A percentile compares a stretch with the other conserved stretches of the same genome.
Conservation (phyloP, 257 asterid species). For the Solanum virginianum region DNA sequence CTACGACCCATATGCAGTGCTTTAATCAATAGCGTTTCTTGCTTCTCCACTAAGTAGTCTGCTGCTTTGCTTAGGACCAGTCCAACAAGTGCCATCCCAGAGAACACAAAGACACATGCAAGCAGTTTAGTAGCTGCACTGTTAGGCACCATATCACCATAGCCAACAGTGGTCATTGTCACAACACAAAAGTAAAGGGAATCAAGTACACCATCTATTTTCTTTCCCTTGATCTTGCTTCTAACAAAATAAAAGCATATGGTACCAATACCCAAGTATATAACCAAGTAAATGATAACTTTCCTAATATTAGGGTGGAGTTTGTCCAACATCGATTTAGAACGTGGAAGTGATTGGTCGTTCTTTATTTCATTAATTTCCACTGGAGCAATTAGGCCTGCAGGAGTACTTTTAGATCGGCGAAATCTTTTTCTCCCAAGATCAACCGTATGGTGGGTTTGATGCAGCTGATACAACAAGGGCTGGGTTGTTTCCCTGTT, state of each 20-base stretch:
- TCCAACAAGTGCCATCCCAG: slow-evolving; percentile 74
- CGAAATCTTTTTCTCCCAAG: slow-evolving; percentile 42
- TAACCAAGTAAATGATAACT: slow-evolving; percentile 29
- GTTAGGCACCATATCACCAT: slow-evolving; percentile 83
- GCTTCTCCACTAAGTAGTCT: slow-evolving; percentile 73
- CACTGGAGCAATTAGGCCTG: slow-evolving; percentile 29
- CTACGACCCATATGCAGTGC: slow-evolving; percentile 43
- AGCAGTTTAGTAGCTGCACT: slow-evolving; percentile 54
- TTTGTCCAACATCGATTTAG: slow-evolving; percentile 24
- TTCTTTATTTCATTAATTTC: slow-evolving; percentile 21
- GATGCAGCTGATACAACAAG: slow-evolving; percentile 4
- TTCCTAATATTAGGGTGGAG: slow-evolving; percentile 42
- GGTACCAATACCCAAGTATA: slow-evolving; percentile 52
- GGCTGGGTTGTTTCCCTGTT: slow-evolving; percentile 10
- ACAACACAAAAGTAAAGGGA: slow-evolving; percentile 85
- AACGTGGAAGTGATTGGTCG: slow-evolving; percentile 1
- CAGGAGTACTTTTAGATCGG: slow-evolving; percentile 70
- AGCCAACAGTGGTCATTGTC: slow-evolving; percentile 95
- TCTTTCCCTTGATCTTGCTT: slow-evolving; percentile 50
- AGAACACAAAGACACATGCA: slow-evolving; percentile 76
- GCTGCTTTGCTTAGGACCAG: slow-evolving; percentile 68
- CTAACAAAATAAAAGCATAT: slow-evolving; percentile 52
- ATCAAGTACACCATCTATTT: slow-evolving; percentile 55
- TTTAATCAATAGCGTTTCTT: slow-evolving; percentile 47
- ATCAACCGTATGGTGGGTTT: slow-evolving; percentile 6